A percentile compares a stretch with the other conserved stretches of the same genome.
These are phyloP conservation scores for Solanum lignicaule DNA, from an alignment of 257 asterid species.

Conservation along the genomic window DNA sequence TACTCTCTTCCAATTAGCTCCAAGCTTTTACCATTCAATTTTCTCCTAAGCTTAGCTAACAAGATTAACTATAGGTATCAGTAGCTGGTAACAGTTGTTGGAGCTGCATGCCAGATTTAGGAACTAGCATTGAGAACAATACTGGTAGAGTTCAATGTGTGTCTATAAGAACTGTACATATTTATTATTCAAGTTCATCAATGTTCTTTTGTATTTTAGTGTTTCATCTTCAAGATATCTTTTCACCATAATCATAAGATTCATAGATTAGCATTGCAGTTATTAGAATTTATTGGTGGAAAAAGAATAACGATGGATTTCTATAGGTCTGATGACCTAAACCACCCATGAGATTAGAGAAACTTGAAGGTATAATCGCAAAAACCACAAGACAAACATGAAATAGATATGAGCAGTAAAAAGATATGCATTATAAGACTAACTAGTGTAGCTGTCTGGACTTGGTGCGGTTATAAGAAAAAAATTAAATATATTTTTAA, in stretches of 20 bases:
- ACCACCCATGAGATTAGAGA: background rate
- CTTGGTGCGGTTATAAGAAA: too few species aligned
- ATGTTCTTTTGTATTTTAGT: background rate
- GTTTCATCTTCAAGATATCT: background rate
- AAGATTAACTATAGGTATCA: background rate
- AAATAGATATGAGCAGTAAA: background rate
- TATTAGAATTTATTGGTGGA: background rate
- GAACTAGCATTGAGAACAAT: background rate
- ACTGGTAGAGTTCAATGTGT: background rate
- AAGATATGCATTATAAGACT: background rate
- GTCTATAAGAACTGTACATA: background rate
- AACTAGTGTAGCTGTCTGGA: too few species aligned
- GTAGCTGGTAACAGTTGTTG: background rate
- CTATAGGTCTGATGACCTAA: background rate
- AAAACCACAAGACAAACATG: background rate
- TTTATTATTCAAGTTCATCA: background rate
- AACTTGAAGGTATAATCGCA: background rate
- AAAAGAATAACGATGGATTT: background rate
- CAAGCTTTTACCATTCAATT: background rate
- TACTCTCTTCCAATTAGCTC: background rate
- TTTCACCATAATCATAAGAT: background rate
- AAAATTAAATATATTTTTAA: too few species aligned
- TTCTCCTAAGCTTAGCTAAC: background rate
- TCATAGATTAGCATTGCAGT: background rate
- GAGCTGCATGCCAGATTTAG: background rate